phyloP scores from a whole-genome alignment of 805 yeast genomes.

The Clavispora carvajalis region DNA sequence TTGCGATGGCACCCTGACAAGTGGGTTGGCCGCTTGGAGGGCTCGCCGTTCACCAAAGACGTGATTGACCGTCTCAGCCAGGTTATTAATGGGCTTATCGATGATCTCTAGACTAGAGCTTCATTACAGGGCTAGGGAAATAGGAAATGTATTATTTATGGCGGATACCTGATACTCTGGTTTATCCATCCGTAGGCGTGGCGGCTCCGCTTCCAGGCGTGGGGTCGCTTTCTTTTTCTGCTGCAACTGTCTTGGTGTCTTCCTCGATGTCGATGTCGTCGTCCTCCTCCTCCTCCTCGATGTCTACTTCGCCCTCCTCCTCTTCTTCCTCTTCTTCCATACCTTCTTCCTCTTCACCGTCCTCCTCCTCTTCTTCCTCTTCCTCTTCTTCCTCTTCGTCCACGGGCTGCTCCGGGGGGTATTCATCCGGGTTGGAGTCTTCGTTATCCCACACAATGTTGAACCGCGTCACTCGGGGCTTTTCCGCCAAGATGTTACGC shows the following conservation, averaged over 20 bases:
- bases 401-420: conserved; percentile 64
- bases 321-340: conserved; percentile 19
- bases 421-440: conserved; percentile 58
- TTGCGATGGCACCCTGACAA: conserved; percentile 71
- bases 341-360: conserved; percentile 18
- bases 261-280: conserved; percentile 5
- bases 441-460: conserved; percentile 93
- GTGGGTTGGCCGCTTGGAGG: conserved; percentile 34
- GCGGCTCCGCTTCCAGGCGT: conserved; percentile 12
- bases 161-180: neutral
- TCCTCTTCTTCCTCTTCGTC: conserved; percentile 45
- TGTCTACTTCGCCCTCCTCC: conserved; percentile 10
- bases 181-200: conserved; percentile 13
- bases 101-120: neutral
- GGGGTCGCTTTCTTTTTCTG: neutral
- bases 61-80: conserved; percentile 27
- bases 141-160: neutral
- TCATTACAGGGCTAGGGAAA: neutral
- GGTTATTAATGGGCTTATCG: conserved; percentile 21
- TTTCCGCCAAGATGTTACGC: conserved; percentile 91
- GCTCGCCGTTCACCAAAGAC: conserved; percentile 19
- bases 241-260: neutral
- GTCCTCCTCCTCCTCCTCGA: conserved; percentile 8
- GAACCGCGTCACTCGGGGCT: conserved; percentile 95
- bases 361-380: conserved; percentile 25